Evolutionary conservation across 2,329 filamentous ascomycete genomes (phyloP).

Genomic region (Talaromyces sp.): DNA sequence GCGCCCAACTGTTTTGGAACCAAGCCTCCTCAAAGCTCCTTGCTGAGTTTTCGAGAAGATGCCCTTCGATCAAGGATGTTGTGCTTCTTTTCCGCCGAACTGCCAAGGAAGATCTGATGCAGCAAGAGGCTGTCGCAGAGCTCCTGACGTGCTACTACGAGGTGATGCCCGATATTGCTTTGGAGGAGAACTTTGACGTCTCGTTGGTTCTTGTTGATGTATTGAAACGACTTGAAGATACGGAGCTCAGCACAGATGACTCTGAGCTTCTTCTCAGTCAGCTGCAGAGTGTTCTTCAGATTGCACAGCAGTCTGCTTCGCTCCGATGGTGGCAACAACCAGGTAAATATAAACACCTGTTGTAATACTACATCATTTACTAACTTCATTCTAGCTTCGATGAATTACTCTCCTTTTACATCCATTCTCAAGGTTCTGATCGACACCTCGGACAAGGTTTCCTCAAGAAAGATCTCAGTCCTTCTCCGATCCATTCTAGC

Average conservation of each 20-base stretch:
- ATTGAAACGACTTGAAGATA: constrained; percentile 62
- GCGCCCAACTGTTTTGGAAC: constrained; percentile 62
- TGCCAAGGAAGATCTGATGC: constrained; percentile 68
- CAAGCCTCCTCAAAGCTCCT: constrained; percentile 69
- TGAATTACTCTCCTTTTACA: constrained; percentile 47
- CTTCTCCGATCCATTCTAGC: constrained; percentile 40
- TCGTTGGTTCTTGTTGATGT: constrained; percentile 73
- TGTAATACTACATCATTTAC: not conserved
- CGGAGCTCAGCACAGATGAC: constrained; percentile 49
- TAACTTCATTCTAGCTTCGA: constrained; percentile 28
- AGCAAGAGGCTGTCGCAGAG: constrained; percentile 76
- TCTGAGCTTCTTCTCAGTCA: constrained; percentile 68
- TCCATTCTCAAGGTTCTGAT: constrained; percentile 45
- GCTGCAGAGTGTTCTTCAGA: constrained; percentile 76
- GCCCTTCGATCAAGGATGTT: constrained; percentile 80
- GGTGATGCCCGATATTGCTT: constrained; percentile 73
- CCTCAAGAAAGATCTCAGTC: constrained; percentile 36
- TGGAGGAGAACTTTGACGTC: constrained; percentile 86
- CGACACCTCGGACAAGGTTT: constrained; percentile 32
- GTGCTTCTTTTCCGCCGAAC: constrained; percentile 73
- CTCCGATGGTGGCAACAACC: constrained; percentile 89
- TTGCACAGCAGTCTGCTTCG: constrained; percentile 77
- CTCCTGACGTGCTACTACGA: constrained; percentile 84
- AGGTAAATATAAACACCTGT: constrained; percentile 37
- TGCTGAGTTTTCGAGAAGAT: constrained; percentile 74